These are phyloP conservation scores for Curvularia lunata DNA, from an alignment of 2,329 filamentous ascomycete genomes.

Conservation along the genomic window DNA sequence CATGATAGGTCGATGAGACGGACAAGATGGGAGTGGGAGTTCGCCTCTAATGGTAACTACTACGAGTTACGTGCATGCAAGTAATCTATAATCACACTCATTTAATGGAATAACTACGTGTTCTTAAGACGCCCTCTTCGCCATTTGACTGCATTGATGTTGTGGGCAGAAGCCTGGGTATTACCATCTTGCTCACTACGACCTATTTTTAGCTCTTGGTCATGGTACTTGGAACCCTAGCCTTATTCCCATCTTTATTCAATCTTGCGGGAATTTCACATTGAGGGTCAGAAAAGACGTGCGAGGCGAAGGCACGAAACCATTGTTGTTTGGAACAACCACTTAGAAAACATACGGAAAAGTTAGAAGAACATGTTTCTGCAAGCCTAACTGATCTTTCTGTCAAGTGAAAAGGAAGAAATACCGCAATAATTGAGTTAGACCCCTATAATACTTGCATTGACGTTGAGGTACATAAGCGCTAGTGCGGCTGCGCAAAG, in stretches of 20 bases:
- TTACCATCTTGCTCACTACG: no score
- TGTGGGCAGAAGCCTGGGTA: not conserved
- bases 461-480: not conserved
- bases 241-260: no score
- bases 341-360: no score
- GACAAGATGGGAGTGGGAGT: not conserved
- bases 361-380: no score
- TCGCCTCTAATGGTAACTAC: not conserved
- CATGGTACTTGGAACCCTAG: no score
- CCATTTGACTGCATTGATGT: not conserved
- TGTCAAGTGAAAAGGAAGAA: no score
- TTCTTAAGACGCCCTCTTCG: not conserved
- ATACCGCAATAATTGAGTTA: not conserved
- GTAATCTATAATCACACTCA: constrained; percentile 4
- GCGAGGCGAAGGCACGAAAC: no score
- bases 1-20: not conserved
- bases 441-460: not conserved
- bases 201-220: no score
- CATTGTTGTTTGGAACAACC: no score
- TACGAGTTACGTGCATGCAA: not conserved
- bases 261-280: no score
- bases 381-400: no score
- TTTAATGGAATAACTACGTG: not conserved
- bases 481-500: not conserved
- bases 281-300: no score